These are phyloP conservation scores for Magnaporthiopsis incrustans DNA, from an alignment of 2,329 filamentous ascomycete genomes.

Conservation along the genomic window DNA sequence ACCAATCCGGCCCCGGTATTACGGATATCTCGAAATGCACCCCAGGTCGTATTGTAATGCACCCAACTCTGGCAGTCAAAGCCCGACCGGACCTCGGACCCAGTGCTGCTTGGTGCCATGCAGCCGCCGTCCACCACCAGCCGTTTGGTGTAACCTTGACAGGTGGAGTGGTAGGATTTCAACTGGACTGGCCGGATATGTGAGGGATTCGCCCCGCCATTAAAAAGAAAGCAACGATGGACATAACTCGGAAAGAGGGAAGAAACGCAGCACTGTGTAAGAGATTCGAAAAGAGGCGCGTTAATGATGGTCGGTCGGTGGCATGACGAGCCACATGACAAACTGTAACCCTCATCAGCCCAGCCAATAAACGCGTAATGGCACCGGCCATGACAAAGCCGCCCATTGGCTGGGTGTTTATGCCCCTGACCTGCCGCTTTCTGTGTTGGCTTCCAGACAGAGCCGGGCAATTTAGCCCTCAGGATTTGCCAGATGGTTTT, in stretches of 20 bases:
- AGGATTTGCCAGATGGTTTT: background rate
- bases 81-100: background rate
- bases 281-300: background rate
- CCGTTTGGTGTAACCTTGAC: background rate
- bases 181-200: background rate
- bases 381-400: background rate
- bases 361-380: background rate
- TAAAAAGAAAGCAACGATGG: background rate
- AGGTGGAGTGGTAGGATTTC: background rate
- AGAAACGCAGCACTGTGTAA: background rate
- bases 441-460: conserved; percentile 1
- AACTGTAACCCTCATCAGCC: background rate
- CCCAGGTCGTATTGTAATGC: background rate
- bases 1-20: background rate
- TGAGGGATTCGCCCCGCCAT: no score
- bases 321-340: background rate
- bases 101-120: background rate
- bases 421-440: background rate
- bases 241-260: background rate
- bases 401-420: background rate
- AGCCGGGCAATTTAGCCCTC: conserved; percentile 1
- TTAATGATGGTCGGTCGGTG: no score
- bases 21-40: background rate
- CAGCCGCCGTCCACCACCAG: background rate
- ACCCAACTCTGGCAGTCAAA: background rate